phyloP scores from a whole-genome alignment of 345 rosid species.

The Lumnitzera littorea region DNA sequence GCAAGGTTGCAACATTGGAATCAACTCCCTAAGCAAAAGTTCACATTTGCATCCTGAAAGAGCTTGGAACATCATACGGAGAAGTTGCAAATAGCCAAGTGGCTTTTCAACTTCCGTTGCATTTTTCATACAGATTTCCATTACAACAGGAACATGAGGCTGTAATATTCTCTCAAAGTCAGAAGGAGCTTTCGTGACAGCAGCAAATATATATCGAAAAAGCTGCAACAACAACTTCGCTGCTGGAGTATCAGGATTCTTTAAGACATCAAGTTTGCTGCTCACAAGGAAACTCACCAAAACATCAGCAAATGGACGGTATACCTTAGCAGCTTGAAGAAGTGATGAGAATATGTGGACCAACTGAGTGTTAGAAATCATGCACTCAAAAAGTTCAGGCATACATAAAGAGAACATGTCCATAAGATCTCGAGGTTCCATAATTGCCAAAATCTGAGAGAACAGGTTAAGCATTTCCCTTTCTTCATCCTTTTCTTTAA shows the following conservation, averaged over 20 bases:
- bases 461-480: conserved; percentile 83
- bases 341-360: conserved; percentile 90
- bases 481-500: conserved; percentile 98
- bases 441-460: conserved; percentile 85
- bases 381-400: conserved; percentile 98
- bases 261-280: conserved; percentile 84
- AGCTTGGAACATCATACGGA: conserved; percentile 81
- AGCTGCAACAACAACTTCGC: conserved; percentile 90
- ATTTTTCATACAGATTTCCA: conserved; percentile 96
- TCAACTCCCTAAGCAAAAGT: conserved; percentile 75
- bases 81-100: conserved; percentile 90
- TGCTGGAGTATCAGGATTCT: conserved; percentile 78
- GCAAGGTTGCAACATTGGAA: conserved; percentile 88
- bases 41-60: conserved; percentile 94
- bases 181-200: conserved; percentile 83
- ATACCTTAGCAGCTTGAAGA: conserved; percentile 72
- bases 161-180: conserved; percentile 96
- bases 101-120: conserved; percentile 93
- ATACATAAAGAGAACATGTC: conserved; percentile 97
- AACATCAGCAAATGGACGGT: conserved; percentile 87
- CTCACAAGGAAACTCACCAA: conserved; percentile 80
- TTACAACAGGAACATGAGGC: conserved; percentile 90
- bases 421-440: conserved; percentile 99
- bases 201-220: conserved; percentile 84
- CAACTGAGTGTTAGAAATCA: conserved; percentile 81